Evolutionary conservation across 2,329 filamentous ascomycete species (phyloP).

Genomic region (Trichocomaceae sp.): DNA sequence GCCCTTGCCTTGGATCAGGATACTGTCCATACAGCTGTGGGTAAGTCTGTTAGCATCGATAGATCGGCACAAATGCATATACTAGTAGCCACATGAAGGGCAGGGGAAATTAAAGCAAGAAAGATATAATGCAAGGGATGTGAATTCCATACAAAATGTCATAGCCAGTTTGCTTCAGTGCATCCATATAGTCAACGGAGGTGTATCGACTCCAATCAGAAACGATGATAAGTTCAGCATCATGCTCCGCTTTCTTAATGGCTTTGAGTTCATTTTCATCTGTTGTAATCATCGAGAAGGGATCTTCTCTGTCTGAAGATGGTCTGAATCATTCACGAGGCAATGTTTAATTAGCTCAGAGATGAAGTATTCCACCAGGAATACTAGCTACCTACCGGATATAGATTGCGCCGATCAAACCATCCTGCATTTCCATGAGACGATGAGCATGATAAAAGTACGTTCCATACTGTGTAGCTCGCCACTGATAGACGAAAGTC

Average conservation of each 20-base stretch:
- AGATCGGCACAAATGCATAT: neutral
- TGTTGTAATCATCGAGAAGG: conserved; percentile 24
- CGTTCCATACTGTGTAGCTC: conserved; percentile 50
- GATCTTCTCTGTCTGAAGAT: conserved; percentile 19
- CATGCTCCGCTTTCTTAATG: conserved; percentile 46
- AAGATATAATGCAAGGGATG: neutral
- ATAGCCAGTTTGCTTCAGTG: conserved; percentile 11
- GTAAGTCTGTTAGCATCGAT: neutral
- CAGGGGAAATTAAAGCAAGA: neutral
- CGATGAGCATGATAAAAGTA: conserved; percentile 59
- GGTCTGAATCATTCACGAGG: conserved; percentile 15
- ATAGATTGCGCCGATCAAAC: conserved; percentile 51
- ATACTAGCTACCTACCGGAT: conserved; percentile 27
- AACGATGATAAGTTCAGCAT: conserved; percentile 46
- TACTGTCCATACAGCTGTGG: conserved; percentile 52
- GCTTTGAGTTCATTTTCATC: conserved; percentile 31
- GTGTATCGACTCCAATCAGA: conserved; percentile 53
- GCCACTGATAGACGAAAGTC: conserved; percentile 50
- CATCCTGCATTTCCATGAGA: conserved; percentile 50
- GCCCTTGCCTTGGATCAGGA: conserved; percentile 56
- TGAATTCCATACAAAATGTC: conserved; percentile 11
- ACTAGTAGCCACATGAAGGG: neutral
- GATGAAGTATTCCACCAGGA: neutral
- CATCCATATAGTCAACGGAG: conserved; percentile 35
- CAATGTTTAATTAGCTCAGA: neutral